These are phyloP conservation scores for Angomonas ambiguus DNA, from an alignment of 208 protist species.

Conservation along the genomic window DNA sequence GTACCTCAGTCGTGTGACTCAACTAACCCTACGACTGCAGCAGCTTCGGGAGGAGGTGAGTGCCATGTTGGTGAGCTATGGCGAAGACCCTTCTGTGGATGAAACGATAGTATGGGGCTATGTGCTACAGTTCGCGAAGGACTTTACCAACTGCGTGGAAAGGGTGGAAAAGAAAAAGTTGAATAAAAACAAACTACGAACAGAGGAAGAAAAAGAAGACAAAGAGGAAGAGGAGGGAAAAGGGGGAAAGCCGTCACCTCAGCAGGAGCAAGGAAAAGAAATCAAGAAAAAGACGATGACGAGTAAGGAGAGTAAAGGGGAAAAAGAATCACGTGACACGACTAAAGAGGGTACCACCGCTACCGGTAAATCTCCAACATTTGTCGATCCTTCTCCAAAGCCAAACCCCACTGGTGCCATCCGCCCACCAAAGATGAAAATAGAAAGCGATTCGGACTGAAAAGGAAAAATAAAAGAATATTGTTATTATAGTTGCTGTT, in stretches of 20 bases:
- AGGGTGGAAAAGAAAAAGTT: slow-evolving; percentile 18
- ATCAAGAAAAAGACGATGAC: neutral
- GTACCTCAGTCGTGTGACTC: slow-evolving; percentile 30
- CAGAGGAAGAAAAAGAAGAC: slow-evolving; percentile 11
- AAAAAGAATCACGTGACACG: too few species aligned
- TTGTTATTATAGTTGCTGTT: slow-evolving; percentile 1
- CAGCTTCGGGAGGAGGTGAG: slow-evolving; percentile 60
- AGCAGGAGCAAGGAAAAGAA: neutral
- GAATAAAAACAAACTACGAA: slow-evolving; percentile 20
- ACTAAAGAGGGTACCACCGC: too few species aligned
- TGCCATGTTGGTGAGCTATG: slow-evolving; percentile 64
- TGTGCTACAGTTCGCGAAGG: slow-evolving; percentile 47
- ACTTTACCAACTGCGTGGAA: slow-evolving; percentile 38
- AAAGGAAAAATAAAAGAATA: slow-evolving; percentile 4
- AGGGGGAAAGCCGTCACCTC: neutral
- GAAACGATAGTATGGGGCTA: slow-evolving; percentile 60
- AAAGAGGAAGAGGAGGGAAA: neutral
- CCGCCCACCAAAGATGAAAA: neutral
- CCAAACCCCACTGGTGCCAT: neutral
- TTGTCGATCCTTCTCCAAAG: neutral
- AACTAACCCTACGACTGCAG: slow-evolving; percentile 59
- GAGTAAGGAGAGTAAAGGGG: neutral
- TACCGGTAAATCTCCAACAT: too few species aligned
- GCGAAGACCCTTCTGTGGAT: slow-evolving; percentile 58
- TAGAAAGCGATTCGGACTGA: neutral